Percentiles rank a stretch among this genome's conserved stretches.
Conservation (phyloP, 1,284 basidiomycete genomes). For the Naganishia albida region DNA sequence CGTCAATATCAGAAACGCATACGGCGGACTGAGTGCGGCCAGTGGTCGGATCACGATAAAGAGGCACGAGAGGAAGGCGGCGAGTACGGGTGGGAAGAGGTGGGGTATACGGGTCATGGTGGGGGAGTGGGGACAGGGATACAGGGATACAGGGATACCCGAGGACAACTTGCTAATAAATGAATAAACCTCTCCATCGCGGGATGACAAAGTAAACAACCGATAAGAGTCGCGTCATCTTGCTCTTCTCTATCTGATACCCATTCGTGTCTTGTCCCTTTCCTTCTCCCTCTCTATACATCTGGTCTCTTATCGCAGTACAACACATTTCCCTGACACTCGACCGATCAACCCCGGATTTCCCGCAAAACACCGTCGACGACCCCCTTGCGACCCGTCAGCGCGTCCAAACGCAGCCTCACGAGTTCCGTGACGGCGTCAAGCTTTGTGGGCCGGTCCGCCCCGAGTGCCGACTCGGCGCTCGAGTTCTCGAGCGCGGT, state of each 20-base stretch:
- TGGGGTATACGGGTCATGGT: conserved; percentile 14
- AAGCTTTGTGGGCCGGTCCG: neutral
- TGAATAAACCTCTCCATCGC: no score
- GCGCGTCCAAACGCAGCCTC: conserved; percentile 12
- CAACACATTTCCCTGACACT: no score
- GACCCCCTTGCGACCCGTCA: neutral
- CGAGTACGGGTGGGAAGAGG: conserved; percentile 40
- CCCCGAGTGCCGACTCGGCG: neutral
- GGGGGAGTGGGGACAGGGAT: neutral
- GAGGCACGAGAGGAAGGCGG: conserved; percentile 46
- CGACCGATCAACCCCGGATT: no score
- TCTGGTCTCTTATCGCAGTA: no score
- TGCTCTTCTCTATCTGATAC: no score
- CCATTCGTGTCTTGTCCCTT: no score
- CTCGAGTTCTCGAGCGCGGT: neutral
- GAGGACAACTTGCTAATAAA: no score
- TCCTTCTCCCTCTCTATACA: no score
- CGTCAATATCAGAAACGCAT: conserved; percentile 51
- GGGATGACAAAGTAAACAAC: conserved; percentile 27
- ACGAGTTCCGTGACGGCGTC: conserved; percentile 2
- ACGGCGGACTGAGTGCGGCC: conserved; percentile 44
- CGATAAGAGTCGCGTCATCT: neutral
- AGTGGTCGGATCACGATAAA: conserved; percentile 44
- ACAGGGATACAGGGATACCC: neutral
- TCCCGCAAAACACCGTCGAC: neutral